Evolutionary conservation across 306 rosid species (phyloP).

Genomic region (Vigna reflexopilosa): DNA sequence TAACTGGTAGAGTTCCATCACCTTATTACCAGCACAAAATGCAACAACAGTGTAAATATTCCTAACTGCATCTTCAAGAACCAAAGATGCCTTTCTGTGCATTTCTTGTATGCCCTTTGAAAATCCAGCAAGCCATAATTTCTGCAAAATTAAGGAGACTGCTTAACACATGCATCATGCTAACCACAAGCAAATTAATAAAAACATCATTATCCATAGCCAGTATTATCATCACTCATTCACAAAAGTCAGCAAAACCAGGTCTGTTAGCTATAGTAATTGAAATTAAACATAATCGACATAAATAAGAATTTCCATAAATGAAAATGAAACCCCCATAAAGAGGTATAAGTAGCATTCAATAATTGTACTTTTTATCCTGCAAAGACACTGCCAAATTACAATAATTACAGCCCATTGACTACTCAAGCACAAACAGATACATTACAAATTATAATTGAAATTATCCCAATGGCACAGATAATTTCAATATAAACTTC

Average conservation of each 20-base stretch:
- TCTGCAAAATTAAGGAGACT: constrained; percentile 66
- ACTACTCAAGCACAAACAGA: constrained; percentile 9
- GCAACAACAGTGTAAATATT: constrained; percentile 99
- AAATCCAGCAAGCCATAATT: constrained; percentile 99
- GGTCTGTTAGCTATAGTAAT: constrained; percentile 15
- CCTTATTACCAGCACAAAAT: constrained; percentile 98
- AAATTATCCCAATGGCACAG: not conserved
- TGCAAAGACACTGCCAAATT: constrained; percentile 26
- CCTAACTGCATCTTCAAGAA: constrained; percentile 99
- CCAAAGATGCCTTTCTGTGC: constrained; percentile 99
- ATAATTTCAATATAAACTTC: not conserved
- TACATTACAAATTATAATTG: constrained; percentile 6
- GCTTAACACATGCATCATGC: constrained; percentile 36
- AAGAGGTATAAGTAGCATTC: constrained; percentile 10
- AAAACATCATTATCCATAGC: not conserved
- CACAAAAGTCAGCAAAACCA: constrained; percentile 4
- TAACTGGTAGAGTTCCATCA: constrained; percentile 95
- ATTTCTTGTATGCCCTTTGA: constrained; percentile 99
- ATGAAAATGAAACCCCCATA: constrained; percentile 15
- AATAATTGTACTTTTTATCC: constrained; percentile 9
- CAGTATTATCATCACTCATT: constrained; percentile 29
- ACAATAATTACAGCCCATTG: not conserved
- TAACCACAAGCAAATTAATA: constrained; percentile 20
- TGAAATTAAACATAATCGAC: constrained; percentile 32
- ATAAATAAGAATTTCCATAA: constrained; percentile 1